Conservation (phyloP, 768 basidiomycete genomes). For the Xanthoconium purpureum region DNA sequence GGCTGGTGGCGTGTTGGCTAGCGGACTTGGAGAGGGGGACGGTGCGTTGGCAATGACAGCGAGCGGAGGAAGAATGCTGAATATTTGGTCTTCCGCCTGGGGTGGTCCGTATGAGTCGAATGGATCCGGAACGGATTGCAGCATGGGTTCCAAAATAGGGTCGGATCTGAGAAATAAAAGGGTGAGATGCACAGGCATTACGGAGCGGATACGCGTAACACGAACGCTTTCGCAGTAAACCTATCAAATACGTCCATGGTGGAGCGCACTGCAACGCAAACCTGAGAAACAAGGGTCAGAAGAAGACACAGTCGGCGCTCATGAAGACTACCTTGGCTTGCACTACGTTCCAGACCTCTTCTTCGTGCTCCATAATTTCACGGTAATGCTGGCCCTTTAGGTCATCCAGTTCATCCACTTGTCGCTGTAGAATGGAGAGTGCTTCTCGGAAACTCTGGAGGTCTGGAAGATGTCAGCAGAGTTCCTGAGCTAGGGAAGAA, state of each 20-base stretch:
- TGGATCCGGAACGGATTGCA: constrained; percentile 87
- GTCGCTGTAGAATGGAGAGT: constrained; percentile 72
- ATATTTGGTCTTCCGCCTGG: constrained; percentile 86
- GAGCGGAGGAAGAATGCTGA: constrained; percentile 86
- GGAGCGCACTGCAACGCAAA: constrained; percentile 81
- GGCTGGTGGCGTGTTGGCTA: constrained; percentile 41
- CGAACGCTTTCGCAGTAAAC: constrained; percentile 83
- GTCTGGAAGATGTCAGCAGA: constrained; percentile 46
- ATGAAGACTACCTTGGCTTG: constrained; percentile 63
- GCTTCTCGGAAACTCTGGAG: constrained; percentile 87
- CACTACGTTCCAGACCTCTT: constrained; percentile 93
- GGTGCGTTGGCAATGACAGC: constrained; percentile 65
- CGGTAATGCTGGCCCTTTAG: constrained; percentile 83
- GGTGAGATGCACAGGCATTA: constrained; percentile 8
- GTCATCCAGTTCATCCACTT: constrained; percentile 89
- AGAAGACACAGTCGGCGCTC: background rate
- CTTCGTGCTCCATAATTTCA: constrained; percentile 88
- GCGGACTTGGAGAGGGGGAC: constrained; percentile 62
- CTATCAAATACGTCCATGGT: constrained; percentile 91
- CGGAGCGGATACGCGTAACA: constrained; percentile 5
- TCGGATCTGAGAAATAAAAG: constrained; percentile 56
- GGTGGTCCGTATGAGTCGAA: constrained; percentile 91
- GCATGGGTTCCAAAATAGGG: constrained; percentile 85
- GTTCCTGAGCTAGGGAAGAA: constrained; percentile 7
- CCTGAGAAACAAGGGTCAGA: constrained; percentile 38